phyloP scores from a whole-genome alignment of 768 basidiomycete genomes.

The Pisolithus orientalis region DNA sequence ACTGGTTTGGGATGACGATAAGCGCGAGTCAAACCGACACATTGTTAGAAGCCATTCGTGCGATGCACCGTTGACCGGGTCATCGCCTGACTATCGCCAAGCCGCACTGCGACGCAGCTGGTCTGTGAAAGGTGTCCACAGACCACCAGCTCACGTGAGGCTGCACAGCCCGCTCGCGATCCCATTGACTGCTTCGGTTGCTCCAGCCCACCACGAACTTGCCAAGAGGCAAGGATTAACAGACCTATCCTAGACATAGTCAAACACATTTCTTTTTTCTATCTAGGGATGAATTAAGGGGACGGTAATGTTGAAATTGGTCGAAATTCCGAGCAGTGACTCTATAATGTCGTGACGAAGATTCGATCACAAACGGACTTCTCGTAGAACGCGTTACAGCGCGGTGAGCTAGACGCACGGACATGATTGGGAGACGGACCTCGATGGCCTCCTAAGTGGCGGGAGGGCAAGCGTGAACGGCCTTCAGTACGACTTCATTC shows the following conservation, averaged over 20 bases:
- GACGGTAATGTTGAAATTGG: background rate
- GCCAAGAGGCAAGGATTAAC: background rate
- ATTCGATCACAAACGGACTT: background rate
- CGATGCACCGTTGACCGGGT: too few species aligned
- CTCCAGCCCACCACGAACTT: background rate
- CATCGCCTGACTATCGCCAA: too few species aligned
- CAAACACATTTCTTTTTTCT: background rate
- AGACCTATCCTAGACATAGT: background rate
- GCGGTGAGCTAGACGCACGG: background rate
- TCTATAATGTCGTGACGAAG: background rate
- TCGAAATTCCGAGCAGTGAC: background rate
- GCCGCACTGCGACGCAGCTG: too few species aligned
- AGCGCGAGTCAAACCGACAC: too few species aligned
- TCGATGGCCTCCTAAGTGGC: background rate
- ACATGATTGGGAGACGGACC: background rate
- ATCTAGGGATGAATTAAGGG: background rate
- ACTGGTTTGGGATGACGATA: too few species aligned
- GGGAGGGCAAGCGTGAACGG: too few species aligned
- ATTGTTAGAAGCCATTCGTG: too few species aligned
- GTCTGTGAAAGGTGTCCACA: too few species aligned
- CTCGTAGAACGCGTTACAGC: background rate
- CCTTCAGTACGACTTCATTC: background rate
- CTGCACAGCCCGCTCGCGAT: background rate
- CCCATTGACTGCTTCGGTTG: background rate
- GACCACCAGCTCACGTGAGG: too few species aligned